Base-by-base conservation (phyloP, 2,329 filamentous ascomycete genomes). In the Neobulgaria alba region DNA sequence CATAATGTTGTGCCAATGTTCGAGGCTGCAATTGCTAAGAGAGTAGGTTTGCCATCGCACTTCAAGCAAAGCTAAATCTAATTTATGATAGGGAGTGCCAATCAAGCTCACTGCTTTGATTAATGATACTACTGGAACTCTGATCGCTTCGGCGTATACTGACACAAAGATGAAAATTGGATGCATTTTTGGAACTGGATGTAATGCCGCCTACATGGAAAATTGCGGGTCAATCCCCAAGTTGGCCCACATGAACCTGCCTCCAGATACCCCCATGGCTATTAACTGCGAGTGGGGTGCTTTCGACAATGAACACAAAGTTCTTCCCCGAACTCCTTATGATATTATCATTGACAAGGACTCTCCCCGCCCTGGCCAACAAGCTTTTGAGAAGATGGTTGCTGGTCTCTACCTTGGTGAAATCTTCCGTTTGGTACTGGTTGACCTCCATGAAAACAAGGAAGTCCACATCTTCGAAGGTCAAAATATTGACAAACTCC, bases 251-350 rank as follows among this genome's bases (percentile, higher is more conserved):
- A 76, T 94, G 72, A 92, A 93, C 57, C 75, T 96, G 29, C 84
- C 88, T 36, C 71, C 86, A 0, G 80, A 92, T 47, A 79, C 79
- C 46, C 87, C 82, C 34, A 93, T 95, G 73, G 88, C 87, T 38
- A 95, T 96, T 68, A 95, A 95, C 71, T 95, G 89, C 69, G 90
- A 96, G 64, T 95, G 89, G 76, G 90, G 90, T 51, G 89, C 90
- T 23, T 95, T 96, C 58, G 90, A 95, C 64, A 95, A 95, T 63
- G 85, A 94, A 64, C 83, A 90, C 67, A 74, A 82, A 56, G 82
- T 95, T 40, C 79, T 95, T 10, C 89, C 89, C 10, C 76, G 79
- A 40, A 95, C 89, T 18, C 76, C 76, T 43, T 95, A 92, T 64
- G 90, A 96, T 61, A 69, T 85, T 46, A 78, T 82, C 52, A 86